Base-by-base conservation (phyloP, 805 yeast genomes). In the Zygoascus bituminiphila region DNA sequence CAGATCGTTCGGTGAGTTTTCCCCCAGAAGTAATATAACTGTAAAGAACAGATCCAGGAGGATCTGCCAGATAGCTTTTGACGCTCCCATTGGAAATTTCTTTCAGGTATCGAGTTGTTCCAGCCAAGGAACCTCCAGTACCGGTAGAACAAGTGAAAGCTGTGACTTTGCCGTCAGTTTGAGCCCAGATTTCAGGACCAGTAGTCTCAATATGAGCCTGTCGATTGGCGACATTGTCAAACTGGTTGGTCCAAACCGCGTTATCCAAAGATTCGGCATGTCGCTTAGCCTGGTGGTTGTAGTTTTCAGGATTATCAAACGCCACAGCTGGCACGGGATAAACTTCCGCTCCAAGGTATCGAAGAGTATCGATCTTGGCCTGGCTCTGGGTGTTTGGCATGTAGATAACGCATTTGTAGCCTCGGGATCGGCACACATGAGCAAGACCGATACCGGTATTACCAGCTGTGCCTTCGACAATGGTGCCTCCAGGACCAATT, bases 381-480 rank as follows among this genome's bases (percentile, higher is more conserved):
- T 84, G 84, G 5, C 93, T 78, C 65, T 87, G 95, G 1, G 95
- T 86, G 65, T 88, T 79, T 50, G 96, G 96, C 88, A 88, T 87
- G 71, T 86, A 88, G 50, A 88, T 84, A 44, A 88, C 80, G 63
- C 93, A 80, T 49, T 82, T 77, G 72, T 88, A 88, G 25, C 95
- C 95, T 57, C 82, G 78, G 43, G 89, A 76, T 31, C 95, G 72
- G 62, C 94, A 85, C 41, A 70, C 64, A 55, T 78, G 82, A 5
- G 95, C 96, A 48, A 88, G 69, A 1, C 96, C 96, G 56, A 88
- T 88, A 15, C 96, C 96, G n/a, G 96, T 88, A 68, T 88, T 88
- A 26, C 96, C 96, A 2, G 96, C 96, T 10, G 96, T 87, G 6
- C 95, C 95, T 66, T 88, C 96, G 15, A 88, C 89, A 25, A 88